Conservation (phyloP, 1,284 basidiomycete genomes). For the Moesziomyces antarcticus region DNA sequence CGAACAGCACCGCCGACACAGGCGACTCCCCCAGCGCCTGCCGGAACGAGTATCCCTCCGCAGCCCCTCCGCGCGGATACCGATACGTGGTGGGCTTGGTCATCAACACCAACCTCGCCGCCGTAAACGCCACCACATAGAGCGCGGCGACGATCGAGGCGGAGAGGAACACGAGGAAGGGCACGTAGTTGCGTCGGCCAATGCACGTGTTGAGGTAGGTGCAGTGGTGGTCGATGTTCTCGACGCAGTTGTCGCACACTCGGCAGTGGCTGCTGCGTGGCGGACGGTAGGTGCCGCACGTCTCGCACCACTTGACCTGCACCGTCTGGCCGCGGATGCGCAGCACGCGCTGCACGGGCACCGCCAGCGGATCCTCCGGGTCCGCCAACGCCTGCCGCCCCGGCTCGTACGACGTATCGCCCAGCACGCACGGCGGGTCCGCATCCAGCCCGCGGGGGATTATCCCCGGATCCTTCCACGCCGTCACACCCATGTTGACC, state of each 20-base stretch:
- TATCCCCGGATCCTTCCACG: constrained; percentile 64
- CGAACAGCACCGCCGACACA: constrained; percentile 57
- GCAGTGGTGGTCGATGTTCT: constrained; percentile 68
- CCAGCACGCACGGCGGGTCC: constrained; percentile 58
- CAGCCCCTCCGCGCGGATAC: constrained; percentile 35
- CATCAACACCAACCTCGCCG: constrained; percentile 38
- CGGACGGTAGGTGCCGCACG: constrained; percentile 64
- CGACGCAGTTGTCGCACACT: constrained; percentile 67
- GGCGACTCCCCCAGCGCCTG: constrained; percentile 51
- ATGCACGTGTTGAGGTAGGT: constrained; percentile 68
- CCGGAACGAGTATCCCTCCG: constrained; percentile 33
- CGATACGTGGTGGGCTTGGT: constrained; percentile 27
- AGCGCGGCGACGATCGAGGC: constrained; percentile 31
- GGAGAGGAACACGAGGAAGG: constrained; percentile 62
- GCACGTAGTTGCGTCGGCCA: constrained; percentile 65
- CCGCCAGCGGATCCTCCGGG: constrained; percentile 41
- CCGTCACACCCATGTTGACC: constrained; percentile 60
- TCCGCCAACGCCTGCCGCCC: constrained; percentile 25
- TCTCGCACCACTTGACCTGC: constrained; percentile 65
- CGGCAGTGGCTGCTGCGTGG: constrained; percentile 66
- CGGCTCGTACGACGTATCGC: constrained; percentile 19
- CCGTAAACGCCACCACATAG: constrained; percentile 38
- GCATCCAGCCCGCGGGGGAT: constrained; percentile 64
- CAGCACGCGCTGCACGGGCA: constrained; percentile 44
- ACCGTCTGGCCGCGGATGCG: constrained; percentile 33